These are phyloP conservation scores for Magnusiomyces sp. DNA, from an alignment of 1,139 yeast species.

Conservation along the genomic window DNA sequence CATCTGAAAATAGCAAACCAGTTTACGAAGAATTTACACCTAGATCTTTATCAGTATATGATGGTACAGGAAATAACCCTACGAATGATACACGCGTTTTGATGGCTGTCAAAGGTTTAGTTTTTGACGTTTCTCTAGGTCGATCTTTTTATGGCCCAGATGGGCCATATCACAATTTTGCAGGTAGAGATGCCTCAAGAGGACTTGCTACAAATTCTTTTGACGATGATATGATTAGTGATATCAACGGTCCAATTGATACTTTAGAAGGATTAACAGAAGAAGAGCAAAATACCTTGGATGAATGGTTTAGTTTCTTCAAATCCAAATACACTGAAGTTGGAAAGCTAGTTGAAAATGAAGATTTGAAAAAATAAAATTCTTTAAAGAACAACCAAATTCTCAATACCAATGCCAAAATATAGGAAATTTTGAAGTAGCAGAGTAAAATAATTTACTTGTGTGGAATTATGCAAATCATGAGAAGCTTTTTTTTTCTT, in stretches of 20 bases:
- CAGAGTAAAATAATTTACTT: constrained; percentile 30
- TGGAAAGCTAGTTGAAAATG: constrained; percentile 27
- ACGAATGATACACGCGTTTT: constrained; percentile 52
- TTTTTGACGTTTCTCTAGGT: constrained; percentile 77
- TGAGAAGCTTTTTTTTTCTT: no score
- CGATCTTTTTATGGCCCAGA: constrained; percentile 91
- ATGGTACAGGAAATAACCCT: background rate
- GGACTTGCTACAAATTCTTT: constrained; percentile 89
- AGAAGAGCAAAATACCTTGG: constrained; percentile 59
- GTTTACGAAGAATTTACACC: constrained; percentile 1
- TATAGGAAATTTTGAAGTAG: constrained; percentile 15
- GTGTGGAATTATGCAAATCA: constrained; percentile 21
- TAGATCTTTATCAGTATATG: background rate
- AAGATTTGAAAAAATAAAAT: background rate
- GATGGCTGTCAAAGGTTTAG: constrained; percentile 76
- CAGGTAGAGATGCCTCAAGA: constrained; percentile 93
- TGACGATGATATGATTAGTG: constrained; percentile 42
- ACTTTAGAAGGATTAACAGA: constrained; percentile 49
- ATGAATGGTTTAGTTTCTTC: constrained; percentile 80
- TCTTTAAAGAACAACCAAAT: no score
- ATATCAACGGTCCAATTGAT: constrained; percentile 54
- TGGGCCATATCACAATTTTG: constrained; percentile 91
- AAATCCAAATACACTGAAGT: constrained; percentile 45
- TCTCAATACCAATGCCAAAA: no score
- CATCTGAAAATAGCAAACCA: background rate